Percentiles rank a stretch among this genome's conserved stretches.
These are phyloP conservation scores for Senna siamea DNA, from an alignment of 306 rosid species.

Conservation along the genomic window DNA sequence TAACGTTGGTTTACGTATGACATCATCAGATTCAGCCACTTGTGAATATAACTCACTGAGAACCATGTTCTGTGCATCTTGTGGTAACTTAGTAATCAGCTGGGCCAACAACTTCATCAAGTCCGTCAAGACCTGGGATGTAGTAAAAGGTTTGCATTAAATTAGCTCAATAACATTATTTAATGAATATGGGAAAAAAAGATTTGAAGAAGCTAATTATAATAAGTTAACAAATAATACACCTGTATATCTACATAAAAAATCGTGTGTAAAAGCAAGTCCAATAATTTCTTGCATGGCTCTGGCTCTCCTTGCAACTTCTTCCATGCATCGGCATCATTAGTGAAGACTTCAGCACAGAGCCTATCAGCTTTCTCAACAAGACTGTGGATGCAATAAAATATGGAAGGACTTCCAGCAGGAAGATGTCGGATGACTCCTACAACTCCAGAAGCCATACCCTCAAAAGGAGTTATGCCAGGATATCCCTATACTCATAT, in stretches of 20 bases:
- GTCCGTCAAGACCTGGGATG: conserved; percentile 76
- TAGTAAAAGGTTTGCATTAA: conserved; percentile 27
- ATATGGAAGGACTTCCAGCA: conserved; percentile 90
- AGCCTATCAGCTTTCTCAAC: conserved; percentile 65
- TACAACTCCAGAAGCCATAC: conserved; percentile 91
- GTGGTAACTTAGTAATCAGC: conserved; percentile 64
- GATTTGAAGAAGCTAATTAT: conserved; percentile 1
- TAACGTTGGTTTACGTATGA: conserved; percentile 73
- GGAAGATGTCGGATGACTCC: conserved; percentile 83
- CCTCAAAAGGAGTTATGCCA: conserved; percentile 85
- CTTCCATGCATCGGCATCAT: conserved; percentile 67
- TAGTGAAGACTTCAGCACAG: conserved; percentile 53
- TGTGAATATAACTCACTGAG: conserved; percentile 78
- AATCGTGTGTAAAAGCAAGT: conserved; percentile 73
- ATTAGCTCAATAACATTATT: conserved; percentile 29
- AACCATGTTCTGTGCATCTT: conserved; percentile 71
- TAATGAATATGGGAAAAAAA: background rate
- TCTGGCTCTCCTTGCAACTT: conserved; percentile 84
- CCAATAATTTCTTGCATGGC: conserved; percentile 82
- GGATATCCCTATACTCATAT: conserved; percentile 78
- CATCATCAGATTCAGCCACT: conserved; percentile 94
- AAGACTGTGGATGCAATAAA: conserved; percentile 74
- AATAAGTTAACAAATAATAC: conserved; percentile 33
- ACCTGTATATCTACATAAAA: conserved; percentile 91
- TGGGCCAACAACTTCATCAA: conserved; percentile 84